Base-by-base conservation (phyloP, 2,329 filamentous ascomycete species). In the Blastomyces gilchristii region DNA sequence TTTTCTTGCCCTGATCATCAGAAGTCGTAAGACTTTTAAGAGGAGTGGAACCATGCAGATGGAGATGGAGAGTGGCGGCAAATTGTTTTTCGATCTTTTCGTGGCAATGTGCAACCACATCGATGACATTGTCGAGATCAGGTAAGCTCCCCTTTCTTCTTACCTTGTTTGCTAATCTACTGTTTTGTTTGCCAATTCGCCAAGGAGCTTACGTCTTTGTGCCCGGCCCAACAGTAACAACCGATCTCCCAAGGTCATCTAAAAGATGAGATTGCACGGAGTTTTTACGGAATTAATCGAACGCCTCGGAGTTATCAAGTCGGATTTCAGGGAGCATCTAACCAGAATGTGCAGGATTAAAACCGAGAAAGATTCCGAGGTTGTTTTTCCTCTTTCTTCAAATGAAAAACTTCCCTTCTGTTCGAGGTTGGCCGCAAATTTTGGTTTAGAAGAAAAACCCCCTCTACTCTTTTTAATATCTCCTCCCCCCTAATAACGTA, bases 61-160 rank as follows among this genome's bases (percentile, higher is more conserved):
- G 81, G 92, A 97, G 82, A 97, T 97, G 92, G 90, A 96, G 82
- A 86, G 86, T 78, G 91, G 92, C 76, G 91, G 85, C 79, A 92
- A 92, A 83, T 83, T 97, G 80, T 97, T 94, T 84, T 97, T 97
- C 81, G 92, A 97, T 83, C 82, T 97, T 78, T 97, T 97, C 78
- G 92, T 97, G 75, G 92, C 92, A 72, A 90, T 97, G 88, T 96
- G 91, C 83, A 97, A 96, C 80, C 92, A 96, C 81, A 88, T 97
- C 74, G 92, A 97, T 84, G 92, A 97, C 78, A 86, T 97, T 79
- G 88, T 90, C 79, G 91, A 94, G 75, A 86, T 90, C 78, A 88
- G 85, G 84, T 88, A 87, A 76, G 84, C 74, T 79, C 57, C 61
- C 65, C 34, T 52, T 31, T 65, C 62, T 64, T 64, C 43, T 64